Conservation (phyloP, 306 rosid genomes). For the Dryas octopetala region DNA sequence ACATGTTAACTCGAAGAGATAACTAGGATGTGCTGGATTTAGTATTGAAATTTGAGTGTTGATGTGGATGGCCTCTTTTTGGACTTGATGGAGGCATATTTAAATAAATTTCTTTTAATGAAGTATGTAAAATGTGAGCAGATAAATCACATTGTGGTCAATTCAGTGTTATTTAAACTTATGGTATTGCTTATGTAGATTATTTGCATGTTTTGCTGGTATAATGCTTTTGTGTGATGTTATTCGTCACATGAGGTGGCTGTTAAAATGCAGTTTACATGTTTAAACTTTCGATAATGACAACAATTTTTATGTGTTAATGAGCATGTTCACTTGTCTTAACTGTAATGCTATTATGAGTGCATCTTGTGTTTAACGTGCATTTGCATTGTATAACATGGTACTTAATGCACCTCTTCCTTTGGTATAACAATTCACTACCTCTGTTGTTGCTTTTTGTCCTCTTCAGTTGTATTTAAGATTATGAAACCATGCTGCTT, state of each 20-base stretch:
- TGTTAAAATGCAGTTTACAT: neutral
- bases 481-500: neutral
- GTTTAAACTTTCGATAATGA: too few species aligned
- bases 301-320: neutral
- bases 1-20: neutral
- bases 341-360: neutral
- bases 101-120: neutral
- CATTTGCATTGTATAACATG: neutral
- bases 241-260: neutral
- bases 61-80: too few species aligned
- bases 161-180: neutral
- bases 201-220: neutral
- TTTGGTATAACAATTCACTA: neutral
- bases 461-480: neutral
- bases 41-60: neutral
- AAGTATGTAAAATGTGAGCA: neutral
- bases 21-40: conserved; percentile 5
- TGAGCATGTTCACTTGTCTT: neutral
- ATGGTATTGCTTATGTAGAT: neutral
- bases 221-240: neutral
- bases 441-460: neutral
- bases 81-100: too few species aligned
- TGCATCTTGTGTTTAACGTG: neutral
- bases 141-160: neutral
- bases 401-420: neutral